These are phyloP conservation scores for Malania oleifera DNA, from an alignment of 164 flowering plant species.

Conservation along the genomic window DNA sequence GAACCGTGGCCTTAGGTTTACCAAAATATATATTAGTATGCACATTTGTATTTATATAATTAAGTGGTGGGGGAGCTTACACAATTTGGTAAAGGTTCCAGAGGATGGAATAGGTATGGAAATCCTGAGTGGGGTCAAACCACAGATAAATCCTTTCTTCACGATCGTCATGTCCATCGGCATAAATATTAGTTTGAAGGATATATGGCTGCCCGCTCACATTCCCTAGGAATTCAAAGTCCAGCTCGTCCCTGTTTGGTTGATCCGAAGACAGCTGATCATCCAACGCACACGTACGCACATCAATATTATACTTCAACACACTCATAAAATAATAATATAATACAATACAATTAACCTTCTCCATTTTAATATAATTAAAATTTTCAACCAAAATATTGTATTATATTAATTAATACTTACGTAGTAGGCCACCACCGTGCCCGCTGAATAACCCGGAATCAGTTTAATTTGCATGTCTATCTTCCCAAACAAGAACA, in stretches of 20 bases:
- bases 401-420: no score
- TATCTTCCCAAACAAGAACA: constrained; percentile 75
- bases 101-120: constrained; percentile 74
- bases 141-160: constrained; percentile 77
- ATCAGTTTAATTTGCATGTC: constrained; percentile 86
- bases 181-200: constrained; percentile 77
- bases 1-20: no score
- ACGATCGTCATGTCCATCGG: constrained; percentile 67
- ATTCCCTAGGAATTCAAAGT: constrained; percentile 88
- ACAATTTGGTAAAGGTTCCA: constrained; percentile 90
- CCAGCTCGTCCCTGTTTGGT: constrained; percentile 74
- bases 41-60: no score
- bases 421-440: constrained; percentile 79
- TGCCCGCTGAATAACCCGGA: constrained; percentile 80
- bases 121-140: constrained; percentile 88
- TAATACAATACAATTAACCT: no score
- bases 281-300: no score
- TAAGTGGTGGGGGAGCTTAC: constrained; percentile 37
- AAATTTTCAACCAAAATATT: no score
- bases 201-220: constrained; percentile 64
- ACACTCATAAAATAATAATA: no score
- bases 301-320: no score
- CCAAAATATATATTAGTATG: no score
- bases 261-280: constrained; percentile 77
- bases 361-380: no score